Conservation (phyloP, 177 flowering plant species). For the Vitis hybrid region DNA sequence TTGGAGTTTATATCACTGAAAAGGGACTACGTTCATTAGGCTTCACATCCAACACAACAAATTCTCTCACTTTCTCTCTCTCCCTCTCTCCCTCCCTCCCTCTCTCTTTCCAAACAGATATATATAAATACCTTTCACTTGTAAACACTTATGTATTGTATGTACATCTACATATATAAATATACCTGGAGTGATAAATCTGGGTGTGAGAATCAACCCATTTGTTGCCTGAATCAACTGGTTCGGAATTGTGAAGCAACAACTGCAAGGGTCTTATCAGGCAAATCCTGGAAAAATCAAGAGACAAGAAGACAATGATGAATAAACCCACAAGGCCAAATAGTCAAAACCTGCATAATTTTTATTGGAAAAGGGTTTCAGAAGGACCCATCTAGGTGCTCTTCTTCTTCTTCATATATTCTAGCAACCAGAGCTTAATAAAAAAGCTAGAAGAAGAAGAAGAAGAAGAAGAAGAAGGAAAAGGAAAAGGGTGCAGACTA, state of each 20-base stretch:
- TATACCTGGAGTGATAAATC: neutral
- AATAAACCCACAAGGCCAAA: neutral
- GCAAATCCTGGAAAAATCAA: constrained; percentile 28
- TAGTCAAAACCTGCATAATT: neutral
- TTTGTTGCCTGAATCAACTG: neutral
- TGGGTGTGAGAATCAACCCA: constrained; percentile 20
- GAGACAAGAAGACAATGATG: constrained; percentile 1
- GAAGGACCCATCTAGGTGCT: neutral
- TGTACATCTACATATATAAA: neutral
- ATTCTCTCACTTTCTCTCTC: neutral
- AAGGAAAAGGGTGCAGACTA: constrained; percentile 3
- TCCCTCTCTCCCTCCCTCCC: neutral
- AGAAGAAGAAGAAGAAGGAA: constrained; percentile 1
- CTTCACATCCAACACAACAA: constrained; percentile 12
- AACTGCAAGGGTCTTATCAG: constrained; percentile 7
- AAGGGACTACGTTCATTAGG: constrained; percentile 22
- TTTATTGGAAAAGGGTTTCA: neutral
- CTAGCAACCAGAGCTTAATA: too few relatives aligned
- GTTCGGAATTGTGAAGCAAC: neutral
- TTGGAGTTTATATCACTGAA: constrained; percentile 21
- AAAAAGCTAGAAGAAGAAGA: too few relatives aligned
- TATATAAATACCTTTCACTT: neutral
- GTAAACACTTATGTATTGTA: too few relatives aligned
- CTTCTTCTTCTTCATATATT: neutral
- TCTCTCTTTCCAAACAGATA: neutral